A percentile compares a stretch with the other conserved stretches of the same genome.
Evolutionary conservation across 2,329 filamentous ascomycete species (phyloP).

Genomic region (Penicillium sp.): DNA sequence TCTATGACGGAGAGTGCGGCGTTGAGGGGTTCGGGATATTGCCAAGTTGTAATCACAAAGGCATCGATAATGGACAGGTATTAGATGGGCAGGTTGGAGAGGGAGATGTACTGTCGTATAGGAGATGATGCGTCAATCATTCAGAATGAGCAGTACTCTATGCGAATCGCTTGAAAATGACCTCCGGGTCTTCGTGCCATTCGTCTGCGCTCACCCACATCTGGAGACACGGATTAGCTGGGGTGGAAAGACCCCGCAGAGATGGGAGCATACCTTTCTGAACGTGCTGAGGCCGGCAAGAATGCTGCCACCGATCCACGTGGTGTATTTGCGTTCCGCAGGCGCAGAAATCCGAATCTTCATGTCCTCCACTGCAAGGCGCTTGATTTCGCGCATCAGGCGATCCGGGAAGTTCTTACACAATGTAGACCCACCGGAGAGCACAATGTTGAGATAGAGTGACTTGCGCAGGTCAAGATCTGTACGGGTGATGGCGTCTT

Average conservation of each 20-base stretch:
- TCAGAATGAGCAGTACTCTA: too few relatives aligned
- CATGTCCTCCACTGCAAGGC: conserved; percentile 96
- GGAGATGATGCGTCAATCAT: background rate
- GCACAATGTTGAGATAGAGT: conserved; percentile 92
- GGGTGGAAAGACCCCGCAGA: background rate
- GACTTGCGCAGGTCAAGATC: conserved; percentile 94
- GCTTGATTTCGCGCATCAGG: conserved; percentile 85
- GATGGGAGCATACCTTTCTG: conserved; percentile 69
- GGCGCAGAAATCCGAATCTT: conserved; percentile 98
- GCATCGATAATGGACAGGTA: background rate
- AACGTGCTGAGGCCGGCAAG: conserved; percentile 95
- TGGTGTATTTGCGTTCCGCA: conserved; percentile 96
- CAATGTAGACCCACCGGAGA: conserved; percentile 91
- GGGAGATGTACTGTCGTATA: background rate
- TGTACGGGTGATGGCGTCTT: conserved; percentile 90
- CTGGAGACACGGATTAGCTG: conserved; percentile 47
- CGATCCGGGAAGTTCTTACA: conserved; percentile 97
- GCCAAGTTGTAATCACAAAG: background rate
- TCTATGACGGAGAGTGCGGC: too few relatives aligned
- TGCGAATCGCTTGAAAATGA: conserved; percentile 97
- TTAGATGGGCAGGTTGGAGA: background rate
- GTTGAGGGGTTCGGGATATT: too few relatives aligned
- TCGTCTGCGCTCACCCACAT: conserved; percentile 99
- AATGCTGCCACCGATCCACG: conserved; percentile 98
- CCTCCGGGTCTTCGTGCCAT: conserved; percentile 99